Base-by-base conservation (phyloP, 2,329 filamentous ascomycete genomes). In the Trichoderma cornu-damae region DNA sequence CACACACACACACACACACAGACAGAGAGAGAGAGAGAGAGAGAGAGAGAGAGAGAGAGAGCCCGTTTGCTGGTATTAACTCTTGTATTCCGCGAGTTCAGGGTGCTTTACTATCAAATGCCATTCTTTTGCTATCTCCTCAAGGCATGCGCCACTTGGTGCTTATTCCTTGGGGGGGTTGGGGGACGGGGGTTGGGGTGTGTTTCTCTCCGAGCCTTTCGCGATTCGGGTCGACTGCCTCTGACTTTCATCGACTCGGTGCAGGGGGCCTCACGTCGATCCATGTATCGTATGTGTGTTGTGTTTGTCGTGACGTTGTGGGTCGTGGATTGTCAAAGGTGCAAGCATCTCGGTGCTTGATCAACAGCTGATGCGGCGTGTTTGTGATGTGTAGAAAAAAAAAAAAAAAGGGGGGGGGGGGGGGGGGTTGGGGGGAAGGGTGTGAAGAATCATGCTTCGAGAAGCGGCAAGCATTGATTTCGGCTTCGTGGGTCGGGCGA, bases 181-280 rank as follows among this genome's bases (percentile, higher is more conserved):
- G n/a, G n/a, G n/a, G n/a, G n/a, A n/a, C n/a, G n/a, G n/a, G n/a
- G n/a, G n/a, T n/a, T n/a, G n/a, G n/a, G n/a, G n/a, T n/a, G n/a
- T n/a, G n/a, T n/a, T n/a, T n/a, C 52, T 59, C 57, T 59, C 51
- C 57, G n/a, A 35, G 44, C 57, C 57, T 56, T n/a, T 55, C 48
- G 11, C 53, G 42, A 26, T 46, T 26, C 44, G 38, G 42, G 28
- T 49, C 56, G 44, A 53, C 43, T 42, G 14, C 30, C 49, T 58
- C 37, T 38, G 49, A 44, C 20, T n/a, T 40, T 48, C 28, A 58
- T 58, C 56, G 42, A 16, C 43, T 35, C 42, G 7, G 44, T 44
- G 42, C 35, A 53, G 49, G 28, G 28, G 32, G n/a, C n/a, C 32
- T n/a, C 49, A 14, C 47, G 18, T 44, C 42, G 24, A 50, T 44